phyloP scores from a whole-genome alignment of 108 stramenopile species.

The Nitzschia palea region DNA sequence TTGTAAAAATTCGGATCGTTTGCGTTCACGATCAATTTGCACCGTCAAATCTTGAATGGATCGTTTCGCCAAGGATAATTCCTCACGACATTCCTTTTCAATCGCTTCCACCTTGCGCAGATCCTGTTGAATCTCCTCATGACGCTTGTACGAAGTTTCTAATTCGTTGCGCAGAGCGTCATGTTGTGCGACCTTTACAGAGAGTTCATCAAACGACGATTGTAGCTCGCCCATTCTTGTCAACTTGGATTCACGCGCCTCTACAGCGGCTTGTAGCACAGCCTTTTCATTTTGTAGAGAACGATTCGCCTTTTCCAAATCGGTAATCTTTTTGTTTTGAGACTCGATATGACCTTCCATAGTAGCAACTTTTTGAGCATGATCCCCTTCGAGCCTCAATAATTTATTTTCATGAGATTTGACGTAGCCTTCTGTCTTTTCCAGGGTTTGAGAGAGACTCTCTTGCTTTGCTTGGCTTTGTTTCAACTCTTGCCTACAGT shows the following conservation, averaged over 20 bases:
- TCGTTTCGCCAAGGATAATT: slow-evolving; percentile 35
- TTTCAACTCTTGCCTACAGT: slow-evolving; percentile 32
- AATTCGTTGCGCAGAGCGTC: slow-evolving; percentile 27
- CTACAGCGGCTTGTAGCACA: slow-evolving; percentile 67
- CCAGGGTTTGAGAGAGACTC: slow-evolving; percentile 10
- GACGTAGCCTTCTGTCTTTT: slow-evolving; percentile 19
- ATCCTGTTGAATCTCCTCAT: slow-evolving; percentile 15
- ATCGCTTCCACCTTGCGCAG: slow-evolving; percentile 29
- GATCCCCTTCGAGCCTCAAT: slow-evolving; percentile 9
- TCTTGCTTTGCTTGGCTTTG: slow-evolving; percentile 15
- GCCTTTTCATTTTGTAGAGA: slow-evolving; percentile 79
- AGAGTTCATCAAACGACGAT: slow-evolving; percentile 23
- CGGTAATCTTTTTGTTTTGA: slow-evolving; percentile 22
- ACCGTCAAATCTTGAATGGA: slow-evolving; percentile 37
- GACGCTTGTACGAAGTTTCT: slow-evolving; percentile 22
- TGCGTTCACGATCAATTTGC: slow-evolving; percentile 23
- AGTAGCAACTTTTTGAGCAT: neutral
- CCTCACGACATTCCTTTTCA: slow-evolving; percentile 43
- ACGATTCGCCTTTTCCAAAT: slow-evolving; percentile 54
- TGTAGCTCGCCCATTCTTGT: slow-evolving; percentile 51
- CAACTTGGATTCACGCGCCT: slow-evolving; percentile 72
- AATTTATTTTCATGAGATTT: slow-evolving; percentile 14
- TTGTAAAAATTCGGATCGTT: slow-evolving; percentile 23
- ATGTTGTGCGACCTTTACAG: slow-evolving; percentile 29
- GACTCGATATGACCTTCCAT: slow-evolving; percentile 5